Base-by-base conservation (phyloP, 164 flowering plant genomes). In the Vitis rupestris region DNA sequence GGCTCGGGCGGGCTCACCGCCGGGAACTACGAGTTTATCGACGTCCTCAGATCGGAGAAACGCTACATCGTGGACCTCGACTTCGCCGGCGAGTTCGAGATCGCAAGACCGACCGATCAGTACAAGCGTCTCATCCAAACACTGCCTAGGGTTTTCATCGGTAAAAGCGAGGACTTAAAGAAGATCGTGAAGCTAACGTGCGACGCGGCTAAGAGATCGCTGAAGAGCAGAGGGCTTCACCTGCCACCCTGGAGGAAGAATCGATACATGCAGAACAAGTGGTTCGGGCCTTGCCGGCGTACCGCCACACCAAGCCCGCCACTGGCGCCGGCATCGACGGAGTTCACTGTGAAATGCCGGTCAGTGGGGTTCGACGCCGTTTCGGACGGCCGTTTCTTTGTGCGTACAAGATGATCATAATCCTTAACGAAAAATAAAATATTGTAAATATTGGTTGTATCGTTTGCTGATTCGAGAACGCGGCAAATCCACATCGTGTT, bases 211-310 rank as follows among this genome's bases (percentile, higher is more conserved):
- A 86, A 76, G 80, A 75, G 72, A 9, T 91, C 94, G 67, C 17
- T 94, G 72, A 88, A 82, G 73, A 79, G 74, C 70, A 75, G 79
- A 13, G 88, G 75, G 1, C 78, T 93, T 10, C 72, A 70, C 30
- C 59, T 90, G 7, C 91, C 98, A 16, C 98, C 98, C 15, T 93
- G 98, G 98, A 76, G 97, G 63, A 91, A 87, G 71, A 83, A 78
- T 71, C 87, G 91, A 0, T 93, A 79, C 82, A 82, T 91, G 90
- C 86, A 82, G 81, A 59, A 66, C 74, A 90, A 90, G 68, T 93
- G 97, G 97, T 77, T 91, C 50, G 96, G 90, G 4, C 87, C 90
- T 60, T 83, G 88, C 83, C 75, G 71, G 0, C 75, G 98, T 65
- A 87, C 88, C 15, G 31, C 69, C 10, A 82, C 74, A 48, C 68